These are phyloP conservation scores for Candida piceae DNA, from an alignment of 805 yeast genomes.

Conservation along the genomic window DNA sequence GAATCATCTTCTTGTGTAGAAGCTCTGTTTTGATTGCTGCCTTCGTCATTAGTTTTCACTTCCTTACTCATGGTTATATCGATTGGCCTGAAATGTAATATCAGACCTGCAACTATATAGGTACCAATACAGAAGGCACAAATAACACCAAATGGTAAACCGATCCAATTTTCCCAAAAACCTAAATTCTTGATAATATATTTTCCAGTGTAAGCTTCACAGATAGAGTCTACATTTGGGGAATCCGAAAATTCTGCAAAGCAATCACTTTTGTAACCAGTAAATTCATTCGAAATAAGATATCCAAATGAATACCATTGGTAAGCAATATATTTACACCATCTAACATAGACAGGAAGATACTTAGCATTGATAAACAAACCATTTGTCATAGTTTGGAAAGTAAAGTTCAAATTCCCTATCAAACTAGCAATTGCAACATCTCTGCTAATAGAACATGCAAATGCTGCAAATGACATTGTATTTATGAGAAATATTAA, in stretches of 20 bases:
- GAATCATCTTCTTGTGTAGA: too few relatives aligned
- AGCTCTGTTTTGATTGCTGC: conserved; percentile 12
- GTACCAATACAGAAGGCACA: conserved; percentile 57
- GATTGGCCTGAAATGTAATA: conserved; percentile 44
- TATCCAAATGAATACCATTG: conserved; percentile 79
- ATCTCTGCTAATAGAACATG: conserved; percentile 54
- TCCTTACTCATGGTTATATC: conserved; percentile 47
- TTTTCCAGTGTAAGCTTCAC: conserved; percentile 50
- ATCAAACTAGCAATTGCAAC: conserved; percentile 57
- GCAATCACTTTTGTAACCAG: conserved; percentile 58
- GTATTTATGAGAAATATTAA: conserved; percentile 54
- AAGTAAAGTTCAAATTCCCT: conserved; percentile 60
- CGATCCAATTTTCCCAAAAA: conserved; percentile 57
- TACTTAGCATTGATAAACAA: conserved; percentile 67
- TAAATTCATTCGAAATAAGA: conserved; percentile 57
- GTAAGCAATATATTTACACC: conserved; percentile 75
- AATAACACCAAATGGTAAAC: conserved; percentile 56
- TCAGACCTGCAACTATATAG: conserved; percentile 41
- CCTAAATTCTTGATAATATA: conserved; percentile 55
- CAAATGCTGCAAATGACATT: conserved; percentile 47
- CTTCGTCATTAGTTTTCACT: conserved; percentile 10
- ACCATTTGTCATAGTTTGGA: conserved; percentile 77
- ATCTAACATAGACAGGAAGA: conserved; percentile 81
- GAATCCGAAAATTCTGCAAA: conserved; percentile 30
- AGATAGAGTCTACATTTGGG: conserved; percentile 28